phyloP scores from a whole-genome alignment of 2,329 filamentous ascomycete species.

The Plenodomus tracheiphilus region DNA sequence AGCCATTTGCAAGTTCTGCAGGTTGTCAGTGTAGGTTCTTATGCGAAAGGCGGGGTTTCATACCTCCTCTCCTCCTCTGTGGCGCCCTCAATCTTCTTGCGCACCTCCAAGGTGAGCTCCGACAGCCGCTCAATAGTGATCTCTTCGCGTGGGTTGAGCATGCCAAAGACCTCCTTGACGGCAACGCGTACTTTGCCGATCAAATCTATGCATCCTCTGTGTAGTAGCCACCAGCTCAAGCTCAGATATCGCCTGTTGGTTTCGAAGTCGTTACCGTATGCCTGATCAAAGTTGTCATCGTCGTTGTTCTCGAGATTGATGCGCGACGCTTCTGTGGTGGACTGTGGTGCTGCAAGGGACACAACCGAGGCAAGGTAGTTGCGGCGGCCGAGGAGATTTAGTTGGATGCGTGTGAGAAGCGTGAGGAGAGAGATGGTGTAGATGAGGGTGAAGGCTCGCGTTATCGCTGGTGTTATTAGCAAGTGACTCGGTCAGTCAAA shows the following conservation, averaged over 20 bases:
- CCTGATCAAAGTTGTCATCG: constrained; percentile 79
- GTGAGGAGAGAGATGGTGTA: constrained; percentile 90
- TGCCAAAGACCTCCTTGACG: constrained; percentile 87
- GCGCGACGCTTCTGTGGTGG: constrained; percentile 67
- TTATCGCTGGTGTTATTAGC: constrained; percentile 67
- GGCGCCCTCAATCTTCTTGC: constrained; percentile 79
- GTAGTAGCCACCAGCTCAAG: constrained; percentile 97
- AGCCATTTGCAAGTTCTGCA: constrained; percentile 71
- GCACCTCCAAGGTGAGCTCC: constrained; percentile 78
- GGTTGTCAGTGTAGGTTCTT: constrained; percentile 8
- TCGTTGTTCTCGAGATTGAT: constrained; percentile 94
- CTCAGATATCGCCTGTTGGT: constrained; percentile 93
- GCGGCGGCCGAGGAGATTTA: constrained; percentile 91
- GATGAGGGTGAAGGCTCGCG: constrained; percentile 85
- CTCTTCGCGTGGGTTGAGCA: constrained; percentile 84
- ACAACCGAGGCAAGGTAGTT: constrained; percentile 97
- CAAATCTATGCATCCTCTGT: constrained; percentile 83
- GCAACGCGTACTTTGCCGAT: constrained; percentile 81
- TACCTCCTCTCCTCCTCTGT: constrained; percentile 65
- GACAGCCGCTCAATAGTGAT: constrained; percentile 79
- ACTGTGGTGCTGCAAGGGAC: constrained; percentile 72
- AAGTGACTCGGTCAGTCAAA: constrained; percentile 7
- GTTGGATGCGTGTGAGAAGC: constrained; percentile 89
- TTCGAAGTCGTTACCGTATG: constrained; percentile 91
- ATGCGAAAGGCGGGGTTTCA: constrained; percentile 4